Evolutionary conservation across 1,284 basidiomycete genomes (phyloP).

Genomic region (Polyporus tsugae): DNA sequence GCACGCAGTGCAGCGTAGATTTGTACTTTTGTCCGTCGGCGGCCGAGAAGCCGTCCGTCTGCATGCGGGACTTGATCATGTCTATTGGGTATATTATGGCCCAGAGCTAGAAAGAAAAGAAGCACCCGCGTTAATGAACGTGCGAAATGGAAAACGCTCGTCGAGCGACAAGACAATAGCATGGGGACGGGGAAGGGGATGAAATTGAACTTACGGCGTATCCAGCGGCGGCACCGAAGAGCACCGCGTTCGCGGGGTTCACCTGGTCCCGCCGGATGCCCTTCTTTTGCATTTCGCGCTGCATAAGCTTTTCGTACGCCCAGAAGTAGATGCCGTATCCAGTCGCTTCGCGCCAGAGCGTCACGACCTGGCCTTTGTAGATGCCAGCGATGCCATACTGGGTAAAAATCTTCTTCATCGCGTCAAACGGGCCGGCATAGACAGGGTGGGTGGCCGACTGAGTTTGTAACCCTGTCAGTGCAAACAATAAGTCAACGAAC

Average conservation of each 20-base stretch:
- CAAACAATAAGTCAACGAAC: constrained; percentile 1
- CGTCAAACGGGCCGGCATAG: constrained; percentile 89
- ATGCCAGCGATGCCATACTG: constrained; percentile 84
- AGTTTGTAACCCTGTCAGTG: constrained; percentile 79
- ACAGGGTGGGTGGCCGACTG: constrained; percentile 78
- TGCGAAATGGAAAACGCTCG: constrained; percentile 2
- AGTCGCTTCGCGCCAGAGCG: constrained; percentile 85
- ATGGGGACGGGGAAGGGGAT: constrained; percentile 7
- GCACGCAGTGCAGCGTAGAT: constrained; percentile 84
- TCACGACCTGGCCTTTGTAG: constrained; percentile 94
- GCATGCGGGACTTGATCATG: constrained; percentile 95
- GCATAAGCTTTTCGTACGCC: constrained; percentile 93
- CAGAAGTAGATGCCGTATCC: constrained; percentile 94
- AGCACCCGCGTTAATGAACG: neutral
- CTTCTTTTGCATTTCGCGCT: constrained; percentile 79
- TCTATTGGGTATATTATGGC: constrained; percentile 91
- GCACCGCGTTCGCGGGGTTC: constrained; percentile 76
- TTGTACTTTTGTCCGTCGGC: constrained; percentile 83
- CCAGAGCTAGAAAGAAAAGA: constrained; percentile 66
- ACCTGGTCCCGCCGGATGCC: constrained; percentile 81
- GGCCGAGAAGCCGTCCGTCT: constrained; percentile 88
- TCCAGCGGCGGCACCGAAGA: constrained; percentile 89
- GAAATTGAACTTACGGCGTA: constrained; percentile 69
- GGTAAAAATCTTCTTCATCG: constrained; percentile 82
- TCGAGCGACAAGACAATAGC: neutral